phyloP scores from a whole-genome alignment of 352 stramenopile species.

The Pythium pectinolyticum region DNA sequence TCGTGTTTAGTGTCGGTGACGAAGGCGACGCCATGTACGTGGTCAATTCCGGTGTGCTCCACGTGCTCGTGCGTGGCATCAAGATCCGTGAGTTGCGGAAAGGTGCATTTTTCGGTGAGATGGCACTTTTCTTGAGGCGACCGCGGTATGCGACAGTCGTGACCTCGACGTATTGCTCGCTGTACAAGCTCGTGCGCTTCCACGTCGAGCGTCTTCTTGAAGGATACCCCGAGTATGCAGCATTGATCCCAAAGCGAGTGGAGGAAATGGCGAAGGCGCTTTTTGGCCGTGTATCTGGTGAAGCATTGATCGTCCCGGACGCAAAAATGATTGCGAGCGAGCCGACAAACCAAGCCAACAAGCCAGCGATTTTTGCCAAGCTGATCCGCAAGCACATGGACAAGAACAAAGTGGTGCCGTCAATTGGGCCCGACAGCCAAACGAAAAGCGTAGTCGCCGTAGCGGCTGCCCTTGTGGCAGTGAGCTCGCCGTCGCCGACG shows the following conservation, averaged over 20 bases:
- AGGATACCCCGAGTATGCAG: constrained; percentile 49
- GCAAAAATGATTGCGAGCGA: constrained; percentile 4
- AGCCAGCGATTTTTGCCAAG: constrained; percentile 37
- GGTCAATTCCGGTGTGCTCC: constrained; percentile 61
- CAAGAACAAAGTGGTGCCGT: constrained; percentile 32
- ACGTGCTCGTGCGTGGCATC: constrained; percentile 56
- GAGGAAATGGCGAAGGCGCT: constrained; percentile 44
- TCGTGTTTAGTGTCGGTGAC: constrained; percentile 51
- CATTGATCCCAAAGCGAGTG: constrained; percentile 40
- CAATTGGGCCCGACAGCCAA: neutral
- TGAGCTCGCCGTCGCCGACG: neutral
- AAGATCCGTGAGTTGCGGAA: constrained; percentile 65
- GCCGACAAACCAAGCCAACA: constrained; percentile 3
- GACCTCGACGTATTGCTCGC: constrained; percentile 57
- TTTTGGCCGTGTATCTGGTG: constrained; percentile 32
- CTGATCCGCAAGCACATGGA: constrained; percentile 56
- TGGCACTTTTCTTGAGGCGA: constrained; percentile 54
- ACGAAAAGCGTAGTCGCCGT: neutral
- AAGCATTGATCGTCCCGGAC: constrained; percentile 26
- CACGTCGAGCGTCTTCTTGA: constrained; percentile 57
- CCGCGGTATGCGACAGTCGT: constrained; percentile 55
- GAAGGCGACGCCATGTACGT: constrained; percentile 69
- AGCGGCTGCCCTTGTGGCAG: neutral
- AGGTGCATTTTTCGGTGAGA: constrained; percentile 64
- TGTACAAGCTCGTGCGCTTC: constrained; percentile 62